Evolutionary conservation across 176 grass and related monocot genomes (phyloP).

Genomic region (Carex pumila): DNA sequence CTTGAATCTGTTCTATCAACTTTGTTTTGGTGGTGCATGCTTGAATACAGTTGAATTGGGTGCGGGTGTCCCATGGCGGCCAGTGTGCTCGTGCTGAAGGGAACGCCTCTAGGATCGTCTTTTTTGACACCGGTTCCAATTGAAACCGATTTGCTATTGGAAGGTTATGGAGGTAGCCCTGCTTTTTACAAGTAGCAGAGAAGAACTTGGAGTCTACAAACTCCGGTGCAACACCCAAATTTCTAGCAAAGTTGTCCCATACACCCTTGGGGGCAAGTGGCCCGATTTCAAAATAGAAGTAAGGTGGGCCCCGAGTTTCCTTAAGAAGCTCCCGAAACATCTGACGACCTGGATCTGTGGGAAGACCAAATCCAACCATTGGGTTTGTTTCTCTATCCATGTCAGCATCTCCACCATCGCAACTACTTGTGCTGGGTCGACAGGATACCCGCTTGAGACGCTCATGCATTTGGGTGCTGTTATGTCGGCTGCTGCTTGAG

Average conservation of each 20-base stretch:
- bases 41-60: constrained; percentile 84
- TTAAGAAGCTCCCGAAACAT: constrained; percentile 30
- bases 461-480: not conserved
- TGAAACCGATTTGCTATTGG: constrained; percentile 44
- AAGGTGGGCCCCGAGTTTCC: constrained; percentile 57
- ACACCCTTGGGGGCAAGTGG: constrained; percentile 62
- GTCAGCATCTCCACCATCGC: constrained; percentile 23
- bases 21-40: constrained; percentile 46
- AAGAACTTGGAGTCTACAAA: constrained; percentile 81
- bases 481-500: not conserved
- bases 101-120: constrained; percentile 56
- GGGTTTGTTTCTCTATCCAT: constrained; percentile 28
- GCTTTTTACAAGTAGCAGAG: constrained; percentile 54
- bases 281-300: constrained; percentile 85
- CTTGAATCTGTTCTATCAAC: constrained; percentile 38
- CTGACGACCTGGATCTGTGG: constrained; percentile 19
- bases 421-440: not conserved
- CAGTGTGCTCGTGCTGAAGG: constrained; percentile 50
- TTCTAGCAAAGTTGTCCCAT: constrained; percentile 57
- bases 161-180: constrained; percentile 78
- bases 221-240: constrained; percentile 56
- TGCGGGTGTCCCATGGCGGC: constrained; percentile 78
- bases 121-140: constrained; percentile 44
- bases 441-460: not conserved
- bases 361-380: constrained; percentile 67